Evolutionary conservation across 805 yeast genomes (phyloP).

Genomic region (Cyberlindnera maritima): DNA sequence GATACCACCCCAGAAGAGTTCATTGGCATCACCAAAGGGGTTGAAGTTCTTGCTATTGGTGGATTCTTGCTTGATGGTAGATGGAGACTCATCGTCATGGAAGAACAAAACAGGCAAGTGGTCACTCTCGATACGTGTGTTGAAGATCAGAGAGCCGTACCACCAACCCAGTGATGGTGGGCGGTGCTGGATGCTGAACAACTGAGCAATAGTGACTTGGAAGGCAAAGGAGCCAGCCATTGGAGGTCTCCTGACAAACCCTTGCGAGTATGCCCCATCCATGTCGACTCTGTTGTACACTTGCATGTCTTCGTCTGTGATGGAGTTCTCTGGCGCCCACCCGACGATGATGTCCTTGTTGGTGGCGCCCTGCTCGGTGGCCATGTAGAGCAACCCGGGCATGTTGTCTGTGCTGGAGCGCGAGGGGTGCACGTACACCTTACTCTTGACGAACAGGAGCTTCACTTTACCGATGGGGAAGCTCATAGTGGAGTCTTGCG

Average conservation of each 20-base stretch:
- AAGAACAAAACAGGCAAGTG: slow-evolving; percentile 83
- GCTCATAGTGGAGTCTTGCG: not conserved
- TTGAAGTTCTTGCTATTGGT: slow-evolving; percentile 63
- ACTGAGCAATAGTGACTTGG: slow-evolving; percentile 51
- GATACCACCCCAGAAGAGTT: slow-evolving; percentile 89
- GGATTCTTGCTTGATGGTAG: slow-evolving; percentile 62
- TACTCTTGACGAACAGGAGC: slow-evolving; percentile 49
- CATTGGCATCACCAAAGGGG: slow-evolving; percentile 58
- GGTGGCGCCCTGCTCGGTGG: slow-evolving; percentile 46
- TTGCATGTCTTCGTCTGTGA: slow-evolving; percentile 44
- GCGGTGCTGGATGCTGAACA: slow-evolving; percentile 80
- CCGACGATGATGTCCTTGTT: slow-evolving; percentile 60
- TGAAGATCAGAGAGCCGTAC: slow-evolving; percentile 82
- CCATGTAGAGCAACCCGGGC: slow-evolving; percentile 70
- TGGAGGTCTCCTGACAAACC: slow-evolving; percentile 51
- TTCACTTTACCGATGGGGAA: slow-evolving; percentile 25
- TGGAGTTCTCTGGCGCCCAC: slow-evolving; percentile 61
- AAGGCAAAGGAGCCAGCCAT: slow-evolving; percentile 60
- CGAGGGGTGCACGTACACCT: slow-evolving; percentile 84
- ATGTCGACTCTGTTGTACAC: slow-evolving; percentile 51
- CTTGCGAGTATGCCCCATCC: slow-evolving; percentile 14
- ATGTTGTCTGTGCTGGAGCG: slow-evolving; percentile 71
- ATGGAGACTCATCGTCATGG: slow-evolving; percentile 85
- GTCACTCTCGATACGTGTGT: slow-evolving; percentile 57
- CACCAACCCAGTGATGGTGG: slow-evolving; percentile 87